Evolutionary conservation across 2,329 filamentous ascomycete species (phyloP).

Genomic region (Claviceps arundinis): DNA sequence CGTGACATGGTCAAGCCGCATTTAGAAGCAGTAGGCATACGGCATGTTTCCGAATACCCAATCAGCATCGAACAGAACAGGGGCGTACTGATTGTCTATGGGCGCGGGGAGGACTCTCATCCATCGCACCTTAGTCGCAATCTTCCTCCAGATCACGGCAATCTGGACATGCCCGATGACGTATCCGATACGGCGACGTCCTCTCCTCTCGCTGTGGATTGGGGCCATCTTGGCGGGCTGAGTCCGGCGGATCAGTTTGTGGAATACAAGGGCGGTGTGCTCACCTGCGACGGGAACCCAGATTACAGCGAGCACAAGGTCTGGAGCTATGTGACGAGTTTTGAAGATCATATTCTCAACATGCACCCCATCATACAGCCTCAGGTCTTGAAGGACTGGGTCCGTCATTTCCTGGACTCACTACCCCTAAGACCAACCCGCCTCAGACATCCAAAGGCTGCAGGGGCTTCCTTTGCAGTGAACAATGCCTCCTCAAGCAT

Average conservation of each 20-base stretch:
- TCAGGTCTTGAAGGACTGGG: conserved; percentile 37
- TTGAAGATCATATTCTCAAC: conserved; percentile 47
- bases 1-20: conserved; percentile 43
- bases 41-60: conserved; percentile 56
- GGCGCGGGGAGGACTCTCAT: conserved; percentile 62
- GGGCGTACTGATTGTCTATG: conserved; percentile 62
- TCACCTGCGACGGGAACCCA: conserved; percentile 33
- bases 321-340: conserved; percentile 40
- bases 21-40: conserved; percentile 35
- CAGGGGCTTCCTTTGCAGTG: conserved; percentile 20
- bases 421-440: conserved; percentile 22
- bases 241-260: conserved; percentile 28
- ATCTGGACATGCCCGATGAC: conserved; percentile 31
- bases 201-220: conserved; percentile 37
- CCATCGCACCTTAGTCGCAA: conserved; percentile 35
- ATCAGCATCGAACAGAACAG: conserved; percentile 62
- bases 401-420: conserved; percentile 37
- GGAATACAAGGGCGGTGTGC: conserved; percentile 25
- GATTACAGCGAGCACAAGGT: conserved; percentile 40
- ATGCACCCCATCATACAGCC: conserved; percentile 52
- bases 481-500: conserved; percentile 13
- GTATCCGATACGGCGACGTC: conserved; percentile 40
- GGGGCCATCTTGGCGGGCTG: conserved; percentile 43
- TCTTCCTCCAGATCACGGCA: conserved; percentile 21
- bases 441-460: conserved; percentile 14